Conservation (phyloP, 345 rosid species). For the Erysimum cheiranthoides region DNA sequence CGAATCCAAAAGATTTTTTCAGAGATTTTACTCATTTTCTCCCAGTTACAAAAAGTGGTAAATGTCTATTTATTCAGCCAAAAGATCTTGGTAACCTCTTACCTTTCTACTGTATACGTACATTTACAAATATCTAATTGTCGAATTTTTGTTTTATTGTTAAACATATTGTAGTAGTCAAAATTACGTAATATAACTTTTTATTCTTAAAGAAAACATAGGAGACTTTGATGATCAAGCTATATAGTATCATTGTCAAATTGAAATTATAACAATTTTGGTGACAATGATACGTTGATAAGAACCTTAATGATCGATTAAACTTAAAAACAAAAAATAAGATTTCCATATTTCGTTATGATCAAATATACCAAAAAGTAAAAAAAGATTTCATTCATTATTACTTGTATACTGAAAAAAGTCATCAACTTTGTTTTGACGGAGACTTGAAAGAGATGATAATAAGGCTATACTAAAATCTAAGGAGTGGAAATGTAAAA, state of each 20-base stretch:
- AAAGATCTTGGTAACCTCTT: background rate
- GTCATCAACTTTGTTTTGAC: background rate
- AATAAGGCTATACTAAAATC: background rate
- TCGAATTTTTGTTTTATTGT: too few species aligned
- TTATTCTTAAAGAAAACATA: background rate
- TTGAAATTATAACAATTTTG: background rate
- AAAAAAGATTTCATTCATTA: background rate
- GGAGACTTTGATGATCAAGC: background rate
- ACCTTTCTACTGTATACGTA: background rate
- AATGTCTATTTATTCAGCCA: too few species aligned
- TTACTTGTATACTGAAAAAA: background rate
- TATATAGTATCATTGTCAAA: background rate
- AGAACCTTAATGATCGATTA: background rate
- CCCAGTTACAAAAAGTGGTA: too few species aligned
- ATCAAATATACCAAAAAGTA: background rate
- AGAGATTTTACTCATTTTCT: background rate
- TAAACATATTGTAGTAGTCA: background rate
- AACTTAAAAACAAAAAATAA: background rate
- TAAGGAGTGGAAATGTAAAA: constrained; percentile 1
- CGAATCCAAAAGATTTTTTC: background rate
- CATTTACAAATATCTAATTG: too few species aligned
- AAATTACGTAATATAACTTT: background rate
- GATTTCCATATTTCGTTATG: too few species aligned
- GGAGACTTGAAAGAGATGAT: background rate
- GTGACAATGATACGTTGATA: background rate